Evolutionary conservation across 352 stramenopile species (phyloP), one percentile per base, ranked within the genome.

Genomic region (Phytopythium delawarense): DNA sequence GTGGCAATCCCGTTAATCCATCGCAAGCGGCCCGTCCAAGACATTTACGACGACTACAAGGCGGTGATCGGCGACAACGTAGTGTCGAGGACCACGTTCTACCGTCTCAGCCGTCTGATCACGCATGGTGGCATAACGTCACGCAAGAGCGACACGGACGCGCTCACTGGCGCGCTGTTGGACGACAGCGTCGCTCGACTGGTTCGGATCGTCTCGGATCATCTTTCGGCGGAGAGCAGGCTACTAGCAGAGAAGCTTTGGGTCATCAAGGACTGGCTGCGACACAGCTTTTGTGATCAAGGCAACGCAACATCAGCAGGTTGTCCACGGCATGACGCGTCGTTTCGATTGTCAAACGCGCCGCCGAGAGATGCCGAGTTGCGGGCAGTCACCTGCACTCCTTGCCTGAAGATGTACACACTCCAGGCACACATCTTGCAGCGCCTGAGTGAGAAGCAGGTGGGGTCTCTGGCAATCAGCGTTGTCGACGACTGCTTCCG

Each of bases 41-140:
- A 49, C 13, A 59, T 59, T 0, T 59, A 49, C 35, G 39, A 46
- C 13, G 53, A 59, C 21, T 59, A 59, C 53, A 59, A 48, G 21
- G 34, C 35, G 4, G 21, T 15, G 12, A 3, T 49, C 1, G 53
- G 53, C 30, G 53, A 59, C 21, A 13, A 34, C 7, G 53, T 15
- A 16, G 53, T 59, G 21, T 48, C 35, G n/a, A 48, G 34, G 25
- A 44, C 11, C 13, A 49, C 53, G 8, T 59, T 59, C 53, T 59
- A 59, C 23, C 53, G 53, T 35, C 21, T 59, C 34, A 20, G 35
- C 21, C 21, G 21, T 16, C 11, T 59, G 8, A 8, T 59, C 15
- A 46, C 53, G 2, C 21, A 15, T 8, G 34, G 53, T 3, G 21
- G 20, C 11, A 21, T 18, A 21, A 16, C 53, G 15, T 13, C 18